A percentile compares a stretch with the other conserved stretches of the same genome.
phyloP scores from a whole-genome alignment of 768 basidiomycete genomes.

The Saitozyma sp. region DNA sequence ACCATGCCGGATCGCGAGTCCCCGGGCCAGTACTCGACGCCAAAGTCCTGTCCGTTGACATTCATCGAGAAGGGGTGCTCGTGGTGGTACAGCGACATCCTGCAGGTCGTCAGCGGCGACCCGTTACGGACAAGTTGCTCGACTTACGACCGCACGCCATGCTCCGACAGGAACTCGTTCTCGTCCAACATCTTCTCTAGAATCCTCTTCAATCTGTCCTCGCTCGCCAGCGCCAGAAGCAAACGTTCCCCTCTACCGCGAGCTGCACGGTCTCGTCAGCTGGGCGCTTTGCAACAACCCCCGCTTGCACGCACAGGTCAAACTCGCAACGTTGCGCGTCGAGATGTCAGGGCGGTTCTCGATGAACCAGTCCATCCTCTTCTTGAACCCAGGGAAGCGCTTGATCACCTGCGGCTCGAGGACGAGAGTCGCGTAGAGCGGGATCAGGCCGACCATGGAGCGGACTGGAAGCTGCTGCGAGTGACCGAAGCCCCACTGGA shows the following conservation, averaged over 20 bases:
- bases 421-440: constrained; percentile 90
- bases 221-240: constrained; percentile 83
- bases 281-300: constrained; percentile 68
- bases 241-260: constrained; percentile 79
- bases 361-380: constrained; percentile 98
- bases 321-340: constrained; percentile 91
- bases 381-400: constrained; percentile 95
- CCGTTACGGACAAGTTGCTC: neutral
- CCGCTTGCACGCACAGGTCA: constrained; percentile 63
- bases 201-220: constrained; percentile 83
- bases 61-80: constrained; percentile 92
- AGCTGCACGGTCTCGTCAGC: constrained; percentile 69
- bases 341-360: constrained; percentile 87
- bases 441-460: constrained; percentile 95
- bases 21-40: constrained; percentile 96
- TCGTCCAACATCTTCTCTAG: constrained; percentile 97
- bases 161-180: constrained; percentile 91
- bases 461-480: constrained; percentile 90
- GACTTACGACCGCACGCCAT: constrained; percentile 91
- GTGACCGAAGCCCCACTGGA: constrained; percentile 75
- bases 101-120: constrained; percentile 44
- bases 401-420: constrained; percentile 86
- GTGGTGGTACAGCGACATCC: constrained; percentile 85
- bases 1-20: constrained; percentile 92
- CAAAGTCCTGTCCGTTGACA: constrained; percentile 86